Evolutionary conservation across 257 asterid species (phyloP), one percentile per base, ranked within the genome.

Genomic region (Vinca minor): DNA sequence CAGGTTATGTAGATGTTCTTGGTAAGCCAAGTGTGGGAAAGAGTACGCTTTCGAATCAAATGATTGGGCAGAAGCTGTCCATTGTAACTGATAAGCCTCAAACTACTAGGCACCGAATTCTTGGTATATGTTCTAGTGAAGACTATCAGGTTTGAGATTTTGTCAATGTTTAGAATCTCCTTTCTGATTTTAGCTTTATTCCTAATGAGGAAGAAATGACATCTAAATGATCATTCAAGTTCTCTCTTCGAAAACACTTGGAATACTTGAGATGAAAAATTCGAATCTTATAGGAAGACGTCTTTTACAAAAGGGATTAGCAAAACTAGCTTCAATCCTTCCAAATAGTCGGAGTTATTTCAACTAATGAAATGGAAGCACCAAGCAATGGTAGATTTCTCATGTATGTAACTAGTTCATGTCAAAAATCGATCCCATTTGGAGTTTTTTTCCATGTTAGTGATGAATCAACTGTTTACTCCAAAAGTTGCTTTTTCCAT

Each of bases 11-110:
- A 67, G 98, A 95, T 36, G 94, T 91, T 36, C 83, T 91, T 56
- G 98, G 98, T 26, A 84, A 83, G 80, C 98, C 98, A 38, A 88
- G 88, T 69, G 98, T 91, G 34, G n/a, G 98, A 54, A 91, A 91
- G 73, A 88, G 98, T 62, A 91, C 96, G 17, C 88, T 91, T 38
- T 86, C 96, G 10, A 91, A 88, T 67, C 98, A 91, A 74, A 91
- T 88, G 93, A 45, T 91, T 65, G 98, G 96, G 38, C 95, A 85
- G 81, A 91, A 91, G 81, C 74, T 91, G 36, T 91, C 98, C 0
- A 91, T 91, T 63, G 96, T 88, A 21, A 86, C 98, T 0, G 95
- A 88, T 76, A 91, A 91, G 77, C 98, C 96, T 64, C 98, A 91
- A 82, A 88, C 98, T 26, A 91, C 98, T 18, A 74, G 98, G 39